Conservation (phyloP, 164 flowering plant species). For the Sedum album region DNA sequence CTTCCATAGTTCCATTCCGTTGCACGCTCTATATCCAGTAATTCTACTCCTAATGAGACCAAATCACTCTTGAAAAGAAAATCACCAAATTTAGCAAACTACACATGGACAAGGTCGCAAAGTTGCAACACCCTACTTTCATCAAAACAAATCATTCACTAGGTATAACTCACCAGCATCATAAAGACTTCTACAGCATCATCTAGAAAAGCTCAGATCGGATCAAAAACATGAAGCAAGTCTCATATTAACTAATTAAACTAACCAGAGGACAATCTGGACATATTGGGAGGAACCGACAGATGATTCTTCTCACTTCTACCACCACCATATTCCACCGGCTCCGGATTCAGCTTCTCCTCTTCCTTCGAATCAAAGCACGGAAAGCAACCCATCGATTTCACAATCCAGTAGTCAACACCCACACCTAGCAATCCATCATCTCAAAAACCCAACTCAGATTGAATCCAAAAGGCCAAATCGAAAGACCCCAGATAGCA, state of each 20-base stretch:
- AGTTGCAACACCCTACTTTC: not conserved
- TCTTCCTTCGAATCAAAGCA: slow-evolving; percentile 41
- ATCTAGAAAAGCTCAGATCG: too few species aligned
- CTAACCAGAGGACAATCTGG: slow-evolving; percentile 59
- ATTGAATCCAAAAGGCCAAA: not conserved
- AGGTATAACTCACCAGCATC: not conserved
- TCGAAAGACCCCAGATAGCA: not conserved
- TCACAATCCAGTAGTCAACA: not conserved
- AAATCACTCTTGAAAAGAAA: not conserved
- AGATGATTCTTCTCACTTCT: slow-evolving; percentile 15
- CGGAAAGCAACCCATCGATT: slow-evolving; percentile 37
- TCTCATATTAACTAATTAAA: not conserved
- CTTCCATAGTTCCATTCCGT: too few species aligned
- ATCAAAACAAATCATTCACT: not conserved
- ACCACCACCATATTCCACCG: slow-evolving; percentile 12
- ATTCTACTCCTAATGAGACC: not conserved
- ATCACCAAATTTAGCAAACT: not conserved
- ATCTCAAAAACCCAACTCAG: not conserved
- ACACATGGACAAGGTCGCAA: not conserved
- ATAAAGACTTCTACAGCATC: slow-evolving; percentile 9
- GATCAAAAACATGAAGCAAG: slow-evolving; percentile 21
- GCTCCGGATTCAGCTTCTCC: slow-evolving; percentile 22
- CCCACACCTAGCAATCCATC: too few species aligned
- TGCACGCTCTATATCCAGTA: too few species aligned
- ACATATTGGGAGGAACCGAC: slow-evolving; percentile 26